Base-by-base conservation (phyloP, 2,329 filamentous ascomycete species). In the Exophiala sp. region DNA sequence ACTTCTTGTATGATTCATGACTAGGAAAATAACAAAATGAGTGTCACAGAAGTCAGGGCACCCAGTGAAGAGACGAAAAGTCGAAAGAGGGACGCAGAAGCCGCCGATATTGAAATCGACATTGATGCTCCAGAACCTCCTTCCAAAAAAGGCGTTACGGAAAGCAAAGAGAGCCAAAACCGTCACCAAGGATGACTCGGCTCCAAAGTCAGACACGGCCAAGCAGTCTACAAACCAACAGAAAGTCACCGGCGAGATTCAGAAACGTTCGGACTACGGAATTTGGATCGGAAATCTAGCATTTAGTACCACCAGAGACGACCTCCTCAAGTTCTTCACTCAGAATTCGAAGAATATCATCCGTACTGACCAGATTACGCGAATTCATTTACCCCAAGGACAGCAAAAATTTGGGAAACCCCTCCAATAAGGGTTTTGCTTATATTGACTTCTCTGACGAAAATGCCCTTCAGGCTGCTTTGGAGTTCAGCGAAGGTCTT, bases 251-350 rank as follows among this genome's bases (percentile, higher is more conserved):
- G 66, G 64, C 63, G 70, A 60, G 14, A 35, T 59, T 61, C 13
- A 64, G 62, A 54, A 62, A 63, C 83, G 88, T 52, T 93, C 88
- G 8, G 82, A 86, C 14, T 82, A 88, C 68, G 88, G 89, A 55
- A 81, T 98, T 58, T 98, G 93, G 93, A 87, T 98, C 61, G 93
- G 94, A 62, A 98, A 98, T 69, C 71, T 98, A 56, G 81, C 86
- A n/a, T 98, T 91, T 74, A 81, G 79, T 40, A 75, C 85, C 34
- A 93, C 85, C 38, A 82, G 85, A 52, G 73, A 80, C 10, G 82
- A 88, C 55, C 72, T 98, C 42, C 82, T 84, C 62, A 79, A 78
- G 53, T 97, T 95, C 77, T 72, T 98, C n/a, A 57, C 56, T 19
- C 43, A 41, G 13, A 29, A 55, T 39, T 35, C 48, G 13, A 41